Base-by-base conservation (phyloP, 1,284 basidiomycete species). In the Leccinum angustisporum region DNA sequence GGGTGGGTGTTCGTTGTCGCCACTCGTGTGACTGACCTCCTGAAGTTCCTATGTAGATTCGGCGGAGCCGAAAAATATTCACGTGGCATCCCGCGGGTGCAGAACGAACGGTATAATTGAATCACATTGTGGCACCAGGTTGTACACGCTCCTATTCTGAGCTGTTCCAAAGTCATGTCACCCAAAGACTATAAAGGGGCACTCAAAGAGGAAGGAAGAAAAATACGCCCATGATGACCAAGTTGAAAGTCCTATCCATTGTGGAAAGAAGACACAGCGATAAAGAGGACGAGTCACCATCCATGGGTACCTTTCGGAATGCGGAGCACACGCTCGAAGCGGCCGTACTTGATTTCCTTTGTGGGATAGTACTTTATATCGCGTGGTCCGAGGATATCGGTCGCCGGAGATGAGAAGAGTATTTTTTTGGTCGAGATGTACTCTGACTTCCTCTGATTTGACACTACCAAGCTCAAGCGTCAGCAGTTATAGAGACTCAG, bases 291-390 rank as follows among this genome's bases (percentile, higher is more conserved):
- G 33, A 56, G 52, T 60, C 7, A 62, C 72, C 74, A 76, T 74
- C n/a, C n/a, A n/a, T n/a, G n/a, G 16, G 72, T 74, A 1, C 72
- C 73, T 33, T 74, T 65, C 43, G 72, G 75, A 60, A 76, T 73
- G 18, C 61, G 59, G 21, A 74, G 62, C 1, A 65, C 65, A 58
- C 72, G 75, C 57, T 73, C 63, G 25, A 75, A 74, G 25, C 62
- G 61, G 31, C 72, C 72, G 11, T 76, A 74, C 54, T 70, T 76
- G 18, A 75, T 70, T 63, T 74, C 74, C 60, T 66, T 72, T 61
- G 71, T 54, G 21, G 57, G 64, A 50, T n/a, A n/a, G n/a, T 65
- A 74, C 3, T 27, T 67, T 0, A 63, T 63, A 51, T 63, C 56
- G n/a, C 63, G 21, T 68, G 72, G 55, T 65, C 62, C 3, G 63